Evolutionary conservation across 2,329 filamentous ascomycete genomes (phyloP).

Genomic region (Aspergillus brasiliensis): DNA sequence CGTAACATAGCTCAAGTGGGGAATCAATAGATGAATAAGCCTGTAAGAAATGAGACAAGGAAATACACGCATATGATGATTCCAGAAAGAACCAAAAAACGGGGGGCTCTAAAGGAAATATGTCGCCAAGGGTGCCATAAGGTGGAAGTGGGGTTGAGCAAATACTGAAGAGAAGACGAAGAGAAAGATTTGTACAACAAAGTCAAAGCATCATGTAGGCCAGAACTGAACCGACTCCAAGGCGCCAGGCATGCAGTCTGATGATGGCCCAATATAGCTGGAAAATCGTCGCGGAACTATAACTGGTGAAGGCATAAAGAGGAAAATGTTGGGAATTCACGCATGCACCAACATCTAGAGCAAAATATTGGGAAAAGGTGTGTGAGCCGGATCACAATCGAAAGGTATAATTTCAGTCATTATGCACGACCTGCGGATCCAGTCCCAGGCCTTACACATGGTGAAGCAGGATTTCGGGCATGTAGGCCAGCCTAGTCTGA

Average conservation of each 20-base stretch:
- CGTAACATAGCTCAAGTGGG: slow-evolving; percentile 16
- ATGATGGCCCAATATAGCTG: slow-evolving; percentile 5
- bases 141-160: slow-evolving; percentile 9
- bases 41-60: slow-evolving; percentile 2
- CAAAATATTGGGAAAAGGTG: background rate
- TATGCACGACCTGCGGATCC: slow-evolving; percentile 21
- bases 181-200: slow-evolving; percentile 20
- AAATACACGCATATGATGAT: slow-evolving; percentile 18
- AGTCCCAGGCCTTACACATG: slow-evolving; percentile 19
- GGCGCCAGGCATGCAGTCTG: slow-evolving; percentile 32
- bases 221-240: slow-evolving; percentile 25
- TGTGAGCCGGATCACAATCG: background rate
- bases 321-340: background rate
- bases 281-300: background rate
- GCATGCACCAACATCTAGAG: slow-evolving; percentile 1
- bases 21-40: slow-evolving; percentile 12
- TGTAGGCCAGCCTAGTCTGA: slow-evolving; percentile 20
- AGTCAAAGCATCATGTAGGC: slow-evolving; percentile 15
- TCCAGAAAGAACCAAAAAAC: slow-evolving; percentile 3
- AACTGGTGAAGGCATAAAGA: background rate
- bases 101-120: slow-evolving; percentile 9
- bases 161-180: slow-evolving; percentile 13
- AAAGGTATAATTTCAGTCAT: slow-evolving; percentile 13
- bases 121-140: slow-evolving; percentile 3
- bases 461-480: slow-evolving; percentile 3